Percentiles rank a stretch among this genome's conserved stretches.
Conservation (phyloP, 148 eudicot species). For the Polygonum maritimum region DNA sequence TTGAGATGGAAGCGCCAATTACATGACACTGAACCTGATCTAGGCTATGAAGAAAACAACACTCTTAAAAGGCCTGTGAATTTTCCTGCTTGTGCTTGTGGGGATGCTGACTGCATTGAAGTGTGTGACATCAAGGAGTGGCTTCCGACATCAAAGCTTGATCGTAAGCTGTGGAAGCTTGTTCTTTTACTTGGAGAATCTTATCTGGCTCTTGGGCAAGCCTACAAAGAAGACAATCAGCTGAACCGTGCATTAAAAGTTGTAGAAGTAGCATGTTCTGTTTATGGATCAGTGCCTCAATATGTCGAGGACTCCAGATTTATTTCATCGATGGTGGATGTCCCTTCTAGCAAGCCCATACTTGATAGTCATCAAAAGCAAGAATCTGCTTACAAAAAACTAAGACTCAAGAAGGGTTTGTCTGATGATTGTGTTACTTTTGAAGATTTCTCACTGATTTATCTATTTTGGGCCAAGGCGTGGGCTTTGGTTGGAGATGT, state of each 20-base stretch:
- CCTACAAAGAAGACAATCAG: conserved; percentile 68
- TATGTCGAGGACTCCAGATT: conserved; percentile 63
- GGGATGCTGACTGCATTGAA: conserved; percentile 92
- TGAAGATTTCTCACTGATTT: conserved; percentile 41
- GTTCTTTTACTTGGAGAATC: conserved; percentile 96
- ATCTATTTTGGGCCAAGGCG: conserved; percentile 87
- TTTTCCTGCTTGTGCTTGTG: conserved; percentile 87
- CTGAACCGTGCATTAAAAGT: conserved; percentile 73
- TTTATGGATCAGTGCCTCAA: conserved; percentile 98
- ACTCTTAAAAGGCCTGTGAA: not conserved
- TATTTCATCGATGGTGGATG: conserved; percentile 62
- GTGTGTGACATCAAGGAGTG: conserved; percentile 87
- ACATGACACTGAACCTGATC: conserved; percentile 32
- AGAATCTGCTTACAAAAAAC: conserved; percentile 18
- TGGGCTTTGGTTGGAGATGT: conserved; percentile 95
- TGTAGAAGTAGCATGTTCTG: conserved; percentile 73
- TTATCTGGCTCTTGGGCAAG: conserved; percentile 83
- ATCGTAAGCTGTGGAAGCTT: conserved; percentile 88
- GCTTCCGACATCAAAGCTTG: conserved; percentile 82
- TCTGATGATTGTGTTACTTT: conserved; percentile 23
- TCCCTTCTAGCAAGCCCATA: conserved; percentile 23
- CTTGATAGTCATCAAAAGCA: conserved; percentile 21
- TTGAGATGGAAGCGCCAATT: conserved; percentile 81
- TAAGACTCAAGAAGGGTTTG: conserved; percentile 11
- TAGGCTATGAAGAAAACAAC: conserved; percentile 14